Evolutionary conservation across 164 flowering plant species (phyloP), one percentile per base, ranked within the genome.

Genomic region (Nymphaea colorata): DNA sequence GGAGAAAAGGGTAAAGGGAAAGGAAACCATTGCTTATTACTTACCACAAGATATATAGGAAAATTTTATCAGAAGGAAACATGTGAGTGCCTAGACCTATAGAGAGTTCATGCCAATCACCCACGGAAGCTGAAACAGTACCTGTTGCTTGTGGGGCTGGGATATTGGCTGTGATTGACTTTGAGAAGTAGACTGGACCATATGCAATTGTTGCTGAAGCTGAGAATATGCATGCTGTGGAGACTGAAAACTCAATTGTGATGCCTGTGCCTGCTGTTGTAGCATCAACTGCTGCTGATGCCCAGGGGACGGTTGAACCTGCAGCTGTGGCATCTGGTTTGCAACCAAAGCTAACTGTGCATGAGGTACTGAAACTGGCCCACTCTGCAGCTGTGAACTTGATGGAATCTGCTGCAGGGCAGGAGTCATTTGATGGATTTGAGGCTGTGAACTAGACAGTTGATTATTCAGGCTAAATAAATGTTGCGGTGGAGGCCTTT

Each of bases 161-260:
- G 80, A 62, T 76, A 59, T 76, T 63, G 76, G 94, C 74, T 80
- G 70, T 3, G 73, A 42, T 65, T 70, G 67, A 71, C 55, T 79
- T 70, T 83, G 96, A 77, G 74, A 83, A 64, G 93, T 70, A 55
- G 96, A 91, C 65, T 72, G 81, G 68, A 75, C 73, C 53, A 66
- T 42, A 71, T 78, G 95, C 76, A 90, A 64, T 67, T 91, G 96
- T 70, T 94, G 99, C 68, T 94, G 99, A 76, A 92, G 81, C 81
- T 94, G 98, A 69, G 95, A 81, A 73, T 91, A 86, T 42, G 91
- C 90, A 71, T 90, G 99, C 75, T 87, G 93, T 43, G 95, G 88
- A 18, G 99, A 90, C 65, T 90, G 98, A 76, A 83, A 87, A 66
- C 83, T 87, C 18, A 95, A 93, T 72, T 88, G 98, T 51, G 90